Evolutionary conservation across 768 basidiomycete genomes (phyloP).

Genomic region (Suillus bovinus): DNA sequence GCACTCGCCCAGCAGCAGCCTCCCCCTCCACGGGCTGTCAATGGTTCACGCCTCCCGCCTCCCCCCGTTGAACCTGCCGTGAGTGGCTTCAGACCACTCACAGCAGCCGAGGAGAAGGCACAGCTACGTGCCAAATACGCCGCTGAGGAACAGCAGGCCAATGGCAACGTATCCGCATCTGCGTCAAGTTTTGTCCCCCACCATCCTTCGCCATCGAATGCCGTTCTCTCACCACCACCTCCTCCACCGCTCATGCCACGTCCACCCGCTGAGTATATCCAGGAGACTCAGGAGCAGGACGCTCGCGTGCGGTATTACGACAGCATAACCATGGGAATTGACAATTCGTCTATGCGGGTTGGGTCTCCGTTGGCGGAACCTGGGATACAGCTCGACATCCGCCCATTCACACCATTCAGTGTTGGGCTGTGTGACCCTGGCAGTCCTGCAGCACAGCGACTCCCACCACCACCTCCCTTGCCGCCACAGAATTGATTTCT

Average conservation of each 20-base stretch:
- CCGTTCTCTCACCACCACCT: constrained; percentile 28
- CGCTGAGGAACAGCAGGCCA: constrained; percentile 44
- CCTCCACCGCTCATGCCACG: constrained; percentile 77
- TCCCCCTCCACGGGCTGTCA: constrained; percentile 26
- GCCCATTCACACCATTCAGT: constrained; percentile 51
- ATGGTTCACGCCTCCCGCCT: constrained; percentile 31
- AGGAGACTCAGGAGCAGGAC: constrained; percentile 79
- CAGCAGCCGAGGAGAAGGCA: constrained; percentile 82
- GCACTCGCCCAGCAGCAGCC: constrained; percentile 29
- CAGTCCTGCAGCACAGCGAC: constrained; percentile 8
- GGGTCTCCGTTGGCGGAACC: constrained; percentile 17
- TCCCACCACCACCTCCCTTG: constrained; percentile 14
- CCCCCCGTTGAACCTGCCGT: constrained; percentile 30
- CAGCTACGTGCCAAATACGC: constrained; percentile 63
- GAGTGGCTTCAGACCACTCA: constrained; percentile 40
- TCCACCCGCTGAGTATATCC: constrained; percentile 78
- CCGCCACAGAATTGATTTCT: constrained; percentile 8
- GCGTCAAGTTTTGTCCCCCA: constrained; percentile 23
- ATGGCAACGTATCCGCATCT: constrained; percentile 16
- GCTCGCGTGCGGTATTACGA: constrained; percentile 48
- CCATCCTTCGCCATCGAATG: constrained; percentile 7
- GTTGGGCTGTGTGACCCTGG: constrained; percentile 32
- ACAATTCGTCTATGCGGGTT: constrained; percentile 23
- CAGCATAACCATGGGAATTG: constrained; percentile 26
- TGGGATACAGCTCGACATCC: constrained; percentile 34